Evolutionary conservation across 2,329 filamentous ascomycete genomes (phyloP).

Genomic region (Epicoccum sorghinum): DNA sequence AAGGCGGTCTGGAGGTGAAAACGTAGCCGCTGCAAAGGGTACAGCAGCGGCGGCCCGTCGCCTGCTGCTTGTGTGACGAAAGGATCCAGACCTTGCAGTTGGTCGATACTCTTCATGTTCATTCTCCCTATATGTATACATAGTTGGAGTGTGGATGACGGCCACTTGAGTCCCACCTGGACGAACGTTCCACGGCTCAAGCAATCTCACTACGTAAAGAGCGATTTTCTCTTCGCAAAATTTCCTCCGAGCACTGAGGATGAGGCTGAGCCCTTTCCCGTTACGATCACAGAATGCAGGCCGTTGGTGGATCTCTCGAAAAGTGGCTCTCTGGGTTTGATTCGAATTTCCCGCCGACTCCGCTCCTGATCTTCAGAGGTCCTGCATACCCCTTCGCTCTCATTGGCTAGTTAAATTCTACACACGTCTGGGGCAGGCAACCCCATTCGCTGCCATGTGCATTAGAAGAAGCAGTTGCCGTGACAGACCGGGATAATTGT

Average conservation of each 20-base stretch:
- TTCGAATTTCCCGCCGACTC: slow-evolving; percentile 26
- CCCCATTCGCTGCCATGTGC: slow-evolving; percentile 24
- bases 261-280: slow-evolving; percentile 10
- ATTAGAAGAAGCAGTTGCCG: slow-evolving; percentile 8
- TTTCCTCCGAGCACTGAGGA: slow-evolving; percentile 5
- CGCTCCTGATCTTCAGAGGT: slow-evolving; percentile 30
- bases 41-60: slow-evolving; percentile 30
- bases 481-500: slow-evolving; percentile 8
- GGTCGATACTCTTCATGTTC: slow-evolving; percentile 18
- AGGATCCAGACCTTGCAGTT: slow-evolving; percentile 20
- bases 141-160: neutral
- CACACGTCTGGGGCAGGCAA: slow-evolving; percentile 11
- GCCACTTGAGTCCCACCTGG: neutral
- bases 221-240: neutral
- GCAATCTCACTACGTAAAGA: neutral
- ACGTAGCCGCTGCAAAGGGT: slow-evolving; percentile 35
- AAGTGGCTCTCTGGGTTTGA: slow-evolving; percentile 21
- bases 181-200: neutral
- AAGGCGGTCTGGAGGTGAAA: slow-evolving; percentile 46
- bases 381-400: slow-evolving; percentile 21
- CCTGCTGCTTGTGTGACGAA: slow-evolving; percentile 29
- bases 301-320: slow-evolving; percentile 30
- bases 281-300: slow-evolving; percentile 23
- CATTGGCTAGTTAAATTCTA: slow-evolving; percentile 25
- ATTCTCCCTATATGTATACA: neutral